A percentile compares a stretch with the other conserved stretches of the same genome.
These are phyloP conservation scores for Phaeotremella skinneri DNA, from an alignment of 768 basidiomycete genomes.

Conservation along the genomic window DNA sequence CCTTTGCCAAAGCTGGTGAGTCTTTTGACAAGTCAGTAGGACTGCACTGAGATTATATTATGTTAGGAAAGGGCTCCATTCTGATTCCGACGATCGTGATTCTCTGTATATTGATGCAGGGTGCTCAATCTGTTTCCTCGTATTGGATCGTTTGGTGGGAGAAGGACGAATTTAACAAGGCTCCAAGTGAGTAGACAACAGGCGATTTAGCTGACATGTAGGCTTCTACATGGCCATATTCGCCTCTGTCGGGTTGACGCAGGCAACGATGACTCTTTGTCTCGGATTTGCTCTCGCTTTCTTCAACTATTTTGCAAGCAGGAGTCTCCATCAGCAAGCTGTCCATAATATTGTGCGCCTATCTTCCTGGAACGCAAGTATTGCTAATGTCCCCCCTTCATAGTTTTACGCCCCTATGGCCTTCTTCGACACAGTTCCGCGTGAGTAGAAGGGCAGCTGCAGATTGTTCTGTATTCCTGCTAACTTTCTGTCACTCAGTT, in stretches of 20 bases:
- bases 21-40: constrained; percentile 56
- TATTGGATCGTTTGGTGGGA: constrained; percentile 70
- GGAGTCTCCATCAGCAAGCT: neutral
- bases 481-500: neutral
- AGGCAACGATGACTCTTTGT: constrained; percentile 32
- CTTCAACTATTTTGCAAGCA: constrained; percentile 1
- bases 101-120: constrained; percentile 51
- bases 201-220: constrained; percentile 41
- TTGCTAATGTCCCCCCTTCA: constrained; percentile 57
- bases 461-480: too few relatives aligned
- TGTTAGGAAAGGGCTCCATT: constrained; percentile 42
- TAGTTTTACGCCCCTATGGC: constrained; percentile 3
- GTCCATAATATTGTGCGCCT: neutral
- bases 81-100: constrained; percentile 53
- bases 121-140: constrained; percentile 58
- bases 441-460: too few relatives aligned
- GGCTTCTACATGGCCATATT: constrained; percentile 66
- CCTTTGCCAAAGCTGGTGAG: constrained; percentile 61
- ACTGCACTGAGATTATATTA: neutral
- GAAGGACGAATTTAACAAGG: constrained; percentile 57
- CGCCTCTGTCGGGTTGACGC: constrained; percentile 60
- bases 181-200: constrained; percentile 19
- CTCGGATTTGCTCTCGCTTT: neutral
- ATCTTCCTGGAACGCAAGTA: constrained; percentile 26
- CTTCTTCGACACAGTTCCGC: constrained; percentile 2